phyloP scores from a whole-genome alignment of 805 yeast species.

The Lipomyces starkeyi region DNA sequence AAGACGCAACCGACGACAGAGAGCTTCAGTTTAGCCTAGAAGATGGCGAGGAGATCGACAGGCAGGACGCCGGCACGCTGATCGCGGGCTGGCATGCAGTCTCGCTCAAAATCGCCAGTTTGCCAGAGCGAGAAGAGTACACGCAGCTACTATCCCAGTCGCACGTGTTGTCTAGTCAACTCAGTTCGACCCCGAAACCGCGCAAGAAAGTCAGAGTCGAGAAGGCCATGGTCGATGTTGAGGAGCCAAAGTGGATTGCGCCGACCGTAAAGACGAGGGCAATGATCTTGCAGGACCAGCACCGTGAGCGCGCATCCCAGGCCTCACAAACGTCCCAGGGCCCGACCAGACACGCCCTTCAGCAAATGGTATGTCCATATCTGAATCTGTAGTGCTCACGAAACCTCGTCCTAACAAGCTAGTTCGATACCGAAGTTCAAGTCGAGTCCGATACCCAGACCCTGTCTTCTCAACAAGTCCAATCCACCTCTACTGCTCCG shows the following conservation, averaged over 20 bases:
- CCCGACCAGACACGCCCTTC: slow-evolving; percentile 5
- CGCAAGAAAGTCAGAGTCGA: slow-evolving; percentile 9
- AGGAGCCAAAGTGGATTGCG: slow-evolving; percentile 25
- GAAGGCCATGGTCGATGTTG: slow-evolving; percentile 16
- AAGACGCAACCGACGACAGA: slow-evolving; percentile 48
- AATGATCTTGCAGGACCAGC: background rate
- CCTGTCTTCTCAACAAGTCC: background rate
- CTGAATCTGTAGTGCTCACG: no score
- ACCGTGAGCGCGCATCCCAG: background rate
- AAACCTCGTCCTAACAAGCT: background rate
- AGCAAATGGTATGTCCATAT: slow-evolving; percentile 3
- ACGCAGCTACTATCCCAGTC: background rate
- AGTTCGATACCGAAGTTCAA: slow-evolving; percentile 2
- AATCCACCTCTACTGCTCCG: background rate
- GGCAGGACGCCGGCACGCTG: slow-evolving; percentile 27
- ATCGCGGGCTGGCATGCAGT: slow-evolving; percentile 37
- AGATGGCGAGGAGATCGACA: slow-evolving; percentile 19
- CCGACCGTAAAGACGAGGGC: background rate
- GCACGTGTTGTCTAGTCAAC: background rate
- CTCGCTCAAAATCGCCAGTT: slow-evolving; percentile 26
- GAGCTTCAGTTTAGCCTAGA: slow-evolving; percentile 25
- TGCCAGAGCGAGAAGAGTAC: slow-evolving; percentile 1
- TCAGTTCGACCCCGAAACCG: background rate
- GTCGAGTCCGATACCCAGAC: slow-evolving; percentile 2
- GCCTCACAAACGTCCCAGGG: slow-evolving; percentile 4